Conservation (phyloP, 129 eudicot genomes). For the Helichrysum umbraculigerum region DNA sequence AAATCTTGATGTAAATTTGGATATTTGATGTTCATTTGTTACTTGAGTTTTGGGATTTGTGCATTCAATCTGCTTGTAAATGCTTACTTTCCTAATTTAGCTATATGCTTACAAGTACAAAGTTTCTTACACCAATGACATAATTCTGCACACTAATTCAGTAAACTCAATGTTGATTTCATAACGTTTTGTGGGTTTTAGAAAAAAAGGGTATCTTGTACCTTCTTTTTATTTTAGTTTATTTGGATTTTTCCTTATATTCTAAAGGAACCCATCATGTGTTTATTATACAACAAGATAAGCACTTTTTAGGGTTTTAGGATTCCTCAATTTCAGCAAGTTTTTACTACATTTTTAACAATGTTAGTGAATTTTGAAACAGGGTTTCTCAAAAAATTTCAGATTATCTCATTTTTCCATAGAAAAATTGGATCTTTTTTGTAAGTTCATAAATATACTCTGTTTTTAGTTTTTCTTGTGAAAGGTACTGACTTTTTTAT, state of each 20-base stretch:
- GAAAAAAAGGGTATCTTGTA: slow-evolving; percentile 12
- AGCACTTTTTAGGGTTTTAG: slow-evolving; percentile 30
- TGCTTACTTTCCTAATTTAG: slow-evolving; percentile 27
- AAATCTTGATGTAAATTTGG: slow-evolving; percentile 19
- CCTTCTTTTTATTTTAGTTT: neutral
- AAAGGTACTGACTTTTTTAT: neutral
- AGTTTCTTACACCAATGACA: neutral
- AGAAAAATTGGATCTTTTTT: neutral
- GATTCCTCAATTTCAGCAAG: slow-evolving; percentile 20
- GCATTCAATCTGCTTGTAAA: neutral
- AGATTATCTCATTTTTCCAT: too few species aligned
- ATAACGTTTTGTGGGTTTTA: slow-evolving; percentile 27
- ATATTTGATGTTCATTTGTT: slow-evolving; percentile 28
- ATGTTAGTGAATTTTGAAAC: neutral
- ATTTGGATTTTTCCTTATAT: slow-evolving; percentile 21
- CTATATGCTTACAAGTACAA: neutral
- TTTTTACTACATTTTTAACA: neutral
- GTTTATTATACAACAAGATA: neutral
- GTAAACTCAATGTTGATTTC: slow-evolving; percentile 33
- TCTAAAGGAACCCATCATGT: slow-evolving; percentile 10
- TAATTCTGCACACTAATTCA: slow-evolving; percentile 24
- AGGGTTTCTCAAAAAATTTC: neutral
- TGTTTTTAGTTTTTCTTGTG: neutral
- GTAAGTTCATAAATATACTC: neutral
- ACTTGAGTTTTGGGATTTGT: slow-evolving; percentile 37